Evolutionary conservation across 352 stramenopile species (phyloP).

Genomic region (Pythium apleroticum): DNA sequence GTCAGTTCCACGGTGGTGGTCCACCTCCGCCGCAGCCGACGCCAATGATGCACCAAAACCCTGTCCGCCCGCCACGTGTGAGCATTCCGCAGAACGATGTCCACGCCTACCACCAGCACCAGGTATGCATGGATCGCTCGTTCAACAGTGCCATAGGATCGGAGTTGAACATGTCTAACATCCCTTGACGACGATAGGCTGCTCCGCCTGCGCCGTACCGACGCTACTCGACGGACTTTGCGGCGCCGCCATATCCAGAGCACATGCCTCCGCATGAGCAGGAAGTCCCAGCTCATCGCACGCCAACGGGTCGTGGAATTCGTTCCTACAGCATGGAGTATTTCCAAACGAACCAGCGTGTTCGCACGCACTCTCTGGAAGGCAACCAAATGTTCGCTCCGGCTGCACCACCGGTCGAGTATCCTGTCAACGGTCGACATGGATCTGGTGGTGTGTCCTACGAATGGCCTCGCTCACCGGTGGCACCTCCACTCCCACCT

Average conservation of each 20-base stretch:
- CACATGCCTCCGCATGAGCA: slow-evolving; percentile 44
- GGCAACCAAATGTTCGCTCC: slow-evolving; percentile 56
- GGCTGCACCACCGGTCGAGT: slow-evolving; percentile 44
- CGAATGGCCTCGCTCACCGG: slow-evolving; percentile 57
- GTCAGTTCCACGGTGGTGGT: slow-evolving; percentile 45
- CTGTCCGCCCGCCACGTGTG: slow-evolving; percentile 61
- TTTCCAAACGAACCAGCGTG: slow-evolving; percentile 50
- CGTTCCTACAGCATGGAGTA: slow-evolving; percentile 83
- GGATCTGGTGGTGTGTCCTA: slow-evolving; percentile 61
- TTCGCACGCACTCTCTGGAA: slow-evolving; percentile 79
- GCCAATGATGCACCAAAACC: slow-evolving; percentile 24
- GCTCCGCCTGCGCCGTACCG: slow-evolving; percentile 52
- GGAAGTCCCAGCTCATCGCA: slow-evolving; percentile 35
- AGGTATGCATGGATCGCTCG: no score
- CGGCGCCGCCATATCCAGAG: slow-evolving; percentile 61
- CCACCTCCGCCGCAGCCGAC: slow-evolving; percentile 38
- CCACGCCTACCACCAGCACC: slow-evolving; percentile 62
- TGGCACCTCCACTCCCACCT: slow-evolving; percentile 62
- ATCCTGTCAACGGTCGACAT: slow-evolving; percentile 55
- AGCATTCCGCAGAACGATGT: slow-evolving; percentile 58
- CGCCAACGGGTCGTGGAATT: slow-evolving; percentile 44
- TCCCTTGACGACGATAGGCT: slow-evolving; percentile 4
- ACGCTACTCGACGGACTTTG: slow-evolving; percentile 75
- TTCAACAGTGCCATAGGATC: no score
- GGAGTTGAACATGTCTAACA: no score